Percentiles rank a stretch among this genome's conserved stretches.
phyloP scores from a whole-genome alignment of 257 asterid species.

The Plantago ovata region DNA sequence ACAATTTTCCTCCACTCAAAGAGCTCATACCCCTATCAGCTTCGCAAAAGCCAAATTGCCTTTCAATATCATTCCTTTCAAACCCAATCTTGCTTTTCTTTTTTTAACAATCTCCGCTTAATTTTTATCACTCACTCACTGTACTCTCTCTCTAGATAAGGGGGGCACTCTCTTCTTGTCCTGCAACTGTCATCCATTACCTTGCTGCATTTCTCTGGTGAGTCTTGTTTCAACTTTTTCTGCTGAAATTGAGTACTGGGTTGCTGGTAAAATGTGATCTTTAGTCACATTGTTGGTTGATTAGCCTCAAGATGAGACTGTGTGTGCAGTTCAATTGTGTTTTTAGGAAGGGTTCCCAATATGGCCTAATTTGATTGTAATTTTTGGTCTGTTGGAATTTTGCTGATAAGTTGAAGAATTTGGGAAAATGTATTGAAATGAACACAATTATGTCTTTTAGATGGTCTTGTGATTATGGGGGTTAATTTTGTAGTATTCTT shows the following conservation, averaged over 20 bases:
- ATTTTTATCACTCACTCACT: constrained; percentile 12
- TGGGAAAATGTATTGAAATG: no score
- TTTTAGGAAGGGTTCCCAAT: no score
- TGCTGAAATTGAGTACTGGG: not conserved
- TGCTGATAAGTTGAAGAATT: no score
- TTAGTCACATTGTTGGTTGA: not conserved
- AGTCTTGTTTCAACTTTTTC: not conserved
- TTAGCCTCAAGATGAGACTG: no score
- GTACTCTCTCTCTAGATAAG: constrained; percentile 9
- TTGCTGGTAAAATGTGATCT: not conserved
- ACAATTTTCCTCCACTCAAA: constrained; percentile 73
- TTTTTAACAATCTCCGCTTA: no score
- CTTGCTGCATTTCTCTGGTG: constrained; percentile 25
- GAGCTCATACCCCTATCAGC: constrained; percentile 67
- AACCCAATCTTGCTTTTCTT: not conserved
- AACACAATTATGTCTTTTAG: no score
- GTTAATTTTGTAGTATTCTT: no score
- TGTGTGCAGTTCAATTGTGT: no score
- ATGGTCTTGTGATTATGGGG: no score
- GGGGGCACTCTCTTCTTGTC: constrained; percentile 1
- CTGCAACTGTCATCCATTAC: constrained; percentile 11
- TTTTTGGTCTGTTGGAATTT: no score
- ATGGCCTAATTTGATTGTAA: no score
- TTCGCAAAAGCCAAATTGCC: constrained; percentile 52
- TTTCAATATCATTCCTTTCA: constrained; percentile 16